Conservation (phyloP, 2,329 filamentous ascomycete species). For the Cladosporium cucumerinum region DNA sequence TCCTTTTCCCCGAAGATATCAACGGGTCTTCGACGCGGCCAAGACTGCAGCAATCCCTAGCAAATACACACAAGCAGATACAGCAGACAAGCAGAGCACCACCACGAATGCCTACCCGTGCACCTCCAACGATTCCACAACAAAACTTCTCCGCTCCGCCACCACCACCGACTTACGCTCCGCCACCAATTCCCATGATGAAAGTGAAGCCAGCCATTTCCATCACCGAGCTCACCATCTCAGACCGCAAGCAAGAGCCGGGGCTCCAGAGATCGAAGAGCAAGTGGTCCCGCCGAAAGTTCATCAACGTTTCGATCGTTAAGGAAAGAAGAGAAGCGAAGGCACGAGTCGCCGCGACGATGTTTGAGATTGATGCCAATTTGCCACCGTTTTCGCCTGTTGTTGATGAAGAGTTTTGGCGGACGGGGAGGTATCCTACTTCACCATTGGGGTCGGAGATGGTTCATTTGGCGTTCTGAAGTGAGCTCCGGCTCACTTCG, state of each 20-base stretch:
- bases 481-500: not conserved
- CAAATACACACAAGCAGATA: not conserved
- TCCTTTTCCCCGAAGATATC: conserved; percentile 13
- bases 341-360: not conserved
- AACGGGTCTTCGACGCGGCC: not conserved
- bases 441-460: not conserved
- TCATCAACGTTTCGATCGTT: not conserved
- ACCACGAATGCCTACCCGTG: not conserved
- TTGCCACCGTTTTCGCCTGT: conserved; percentile 5
- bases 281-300: not conserved
- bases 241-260: not conserved
- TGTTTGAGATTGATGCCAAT: not conserved
- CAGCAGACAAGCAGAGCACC: not conserved
- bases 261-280: not conserved
- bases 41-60: not conserved
- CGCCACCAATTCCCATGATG: not conserved
- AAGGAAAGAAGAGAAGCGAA: not conserved
- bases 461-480: conserved; percentile 1
- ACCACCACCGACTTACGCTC: not conserved
- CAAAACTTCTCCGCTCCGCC: not conserved
- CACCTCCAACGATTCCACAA: not conserved
- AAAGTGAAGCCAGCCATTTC: not conserved
- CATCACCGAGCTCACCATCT: not conserved
- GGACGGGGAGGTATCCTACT: conserved; percentile 2
- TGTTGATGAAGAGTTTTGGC: conserved; percentile 12